Base-by-base conservation (phyloP, 2,329 filamentous ascomycete species). In the Penicillium sumatraense region DNA sequence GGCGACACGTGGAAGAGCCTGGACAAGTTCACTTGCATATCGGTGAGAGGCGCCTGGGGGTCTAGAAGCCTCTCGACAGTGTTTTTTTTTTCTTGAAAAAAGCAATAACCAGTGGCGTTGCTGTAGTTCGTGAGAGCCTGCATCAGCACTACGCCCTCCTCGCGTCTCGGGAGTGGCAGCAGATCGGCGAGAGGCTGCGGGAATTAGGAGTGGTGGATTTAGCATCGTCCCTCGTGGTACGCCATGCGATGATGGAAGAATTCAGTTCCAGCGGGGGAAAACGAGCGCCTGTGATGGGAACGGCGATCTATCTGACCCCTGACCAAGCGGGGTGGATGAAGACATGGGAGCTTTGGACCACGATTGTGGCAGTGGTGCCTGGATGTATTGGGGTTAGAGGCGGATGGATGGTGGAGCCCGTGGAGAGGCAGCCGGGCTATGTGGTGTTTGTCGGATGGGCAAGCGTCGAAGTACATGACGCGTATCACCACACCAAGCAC, bases 401-500 rank as follows among this genome's bases (percentile, higher is more conserved):
- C 5, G 72, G 73, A 6, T 63, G 60, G 45, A 58, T 75, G 36
- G 53, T 71, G 38, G 72, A 75, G 60, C 54, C 59, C 2, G 62
- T 73, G 13, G 67, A 70, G 18, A 68, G 65, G 9, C 51, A 63
- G 8, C 56, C 54, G 5, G 66, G 62, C 23, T 74, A 69, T 60
- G 54, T 73, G 7, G 72, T 72, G 18, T 70, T 67, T 51, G 71
- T 74, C 8, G 70, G 69, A n/a, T 73, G 70, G 73, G 64, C 71
- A 54, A 69, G 59, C 47, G 60, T 72, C 5, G 63, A 68, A 40
- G 48, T 68, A 21, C 72, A 75, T 54, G 67, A 74, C 35, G 63
- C 57, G 16, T 75, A 75, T 54, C 72, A 75, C 51, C 60, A 68
- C 48, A 73, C 68, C 3, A 60, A 68, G 49, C 66, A 74, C 45